Evolutionary conservation across 306 rosid species (phyloP).

Genomic region (Medicago lupulina): DNA sequence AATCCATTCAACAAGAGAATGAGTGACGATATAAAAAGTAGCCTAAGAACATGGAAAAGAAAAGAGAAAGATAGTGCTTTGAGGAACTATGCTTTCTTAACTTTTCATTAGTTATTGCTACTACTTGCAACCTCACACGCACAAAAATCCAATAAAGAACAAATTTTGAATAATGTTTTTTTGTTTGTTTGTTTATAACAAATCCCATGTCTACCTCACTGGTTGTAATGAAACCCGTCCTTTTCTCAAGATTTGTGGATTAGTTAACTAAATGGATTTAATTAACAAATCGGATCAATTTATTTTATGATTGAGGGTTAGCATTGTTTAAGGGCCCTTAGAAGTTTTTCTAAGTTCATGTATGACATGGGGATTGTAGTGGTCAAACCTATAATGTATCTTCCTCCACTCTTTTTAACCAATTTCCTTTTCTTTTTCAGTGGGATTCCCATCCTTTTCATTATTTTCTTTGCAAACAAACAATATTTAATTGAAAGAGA

Average conservation of each 20-base stretch:
- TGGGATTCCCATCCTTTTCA: conserved; percentile 73
- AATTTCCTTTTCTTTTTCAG: conserved; percentile 53
- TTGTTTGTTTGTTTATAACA: conserved; percentile 27
- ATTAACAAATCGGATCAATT: conserved; percentile 37
- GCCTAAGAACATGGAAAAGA: not conserved
- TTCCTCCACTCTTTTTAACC: conserved; percentile 42
- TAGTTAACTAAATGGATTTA: conserved; percentile 22
- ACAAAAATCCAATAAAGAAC: conserved; percentile 48
- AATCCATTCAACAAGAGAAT: conserved; percentile 16
- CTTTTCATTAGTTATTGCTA: conserved; percentile 40
- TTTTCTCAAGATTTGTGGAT: conserved; percentile 45
- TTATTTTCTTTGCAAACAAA: conserved; percentile 53
- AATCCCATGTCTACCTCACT: conserved; percentile 18
- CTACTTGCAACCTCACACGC: conserved; percentile 45
- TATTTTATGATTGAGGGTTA: conserved; percentile 36
- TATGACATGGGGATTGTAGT: conserved; percentile 48
- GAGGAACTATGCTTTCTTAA: conserved; percentile 41
- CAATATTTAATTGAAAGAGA: conserved; percentile 51
- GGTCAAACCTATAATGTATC: conserved; percentile 63
- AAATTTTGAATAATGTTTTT: conserved; percentile 31
- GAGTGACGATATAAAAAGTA: conserved; percentile 24
- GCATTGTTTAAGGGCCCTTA: conserved; percentile 53
- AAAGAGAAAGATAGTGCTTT: conserved; percentile 45
- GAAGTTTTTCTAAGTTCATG: conserved; percentile 38
- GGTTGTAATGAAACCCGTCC: conserved; percentile 40